Evolutionary conservation across 1,139 yeast genomes (phyloP), one percentile per base, ranked within the genome.

Genomic region (Lodderomyces oxycetoniae): DNA sequence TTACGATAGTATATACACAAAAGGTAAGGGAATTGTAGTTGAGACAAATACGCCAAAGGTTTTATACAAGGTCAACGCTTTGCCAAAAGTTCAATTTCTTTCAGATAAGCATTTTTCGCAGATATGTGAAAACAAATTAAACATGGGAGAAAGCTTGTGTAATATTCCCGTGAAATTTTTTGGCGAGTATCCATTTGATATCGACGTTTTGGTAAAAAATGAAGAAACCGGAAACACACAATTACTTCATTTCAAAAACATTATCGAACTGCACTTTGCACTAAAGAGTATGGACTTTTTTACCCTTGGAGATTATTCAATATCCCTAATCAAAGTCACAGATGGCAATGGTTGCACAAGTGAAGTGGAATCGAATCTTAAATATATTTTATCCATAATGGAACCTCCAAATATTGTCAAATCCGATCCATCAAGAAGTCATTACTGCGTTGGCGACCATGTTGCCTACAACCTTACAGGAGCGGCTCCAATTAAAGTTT

Each of bases 371-470:
- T 55, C 58, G 3, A 52, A 59, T 27, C 65, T 61, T 48, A 57
- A 47, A 31, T 63, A 44, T 26, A 61, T 65, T 13, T 65, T 86
- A 26, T 68, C 77, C 1, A 74, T 89, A 4, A 79, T 91, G 1
- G 89, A 85, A 43, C 79, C 80, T 3, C 96, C 97, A 7, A 72
- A 75, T 41, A 77, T 88, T 6, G 58, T 55, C 25, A 63, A 57
- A 36, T 62, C 61, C 8, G 55, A 71, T 1, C 33, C 41, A 4
- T 52, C 57, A 14, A 59, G 62, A 21, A 68, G 72, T 2, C 53
- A 65, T 46, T 83, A 78, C 49, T 91, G 99, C 70, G 96, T 89
- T 25, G 98, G 98, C 3, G 97, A 91, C 42, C 83, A 85, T 44
- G 75, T 91, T 17, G 70, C 82, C 0, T 86, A 86, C 52, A 75